Percentiles rank a stretch among this genome's conserved stretches.
Conservation (phyloP, 208 protist species). For the Trypanosoma conorhini region DNA sequence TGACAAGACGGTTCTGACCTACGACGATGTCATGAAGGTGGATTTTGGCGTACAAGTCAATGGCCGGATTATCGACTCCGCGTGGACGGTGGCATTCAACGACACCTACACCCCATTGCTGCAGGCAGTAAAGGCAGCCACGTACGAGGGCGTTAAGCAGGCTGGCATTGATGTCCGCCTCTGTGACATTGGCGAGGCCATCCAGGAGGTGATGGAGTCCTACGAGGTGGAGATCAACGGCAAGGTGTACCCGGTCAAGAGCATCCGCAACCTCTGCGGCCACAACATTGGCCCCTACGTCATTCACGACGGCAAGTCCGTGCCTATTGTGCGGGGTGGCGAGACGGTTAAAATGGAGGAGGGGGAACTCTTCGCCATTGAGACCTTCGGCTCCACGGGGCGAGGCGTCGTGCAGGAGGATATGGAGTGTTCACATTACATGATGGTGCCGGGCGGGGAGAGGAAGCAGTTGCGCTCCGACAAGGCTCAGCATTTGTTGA, state of each 20-base stretch:
- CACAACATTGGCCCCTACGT: constrained; percentile 98
- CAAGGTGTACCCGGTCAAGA: constrained; percentile 94
- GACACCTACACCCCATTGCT: constrained; percentile 96
- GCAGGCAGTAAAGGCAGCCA: constrained; percentile 96
- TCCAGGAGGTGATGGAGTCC: constrained; percentile 99
- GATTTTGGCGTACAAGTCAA: constrained; percentile 99
- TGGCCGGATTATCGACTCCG: constrained; percentile 97
- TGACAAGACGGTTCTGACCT: constrained; percentile 94
- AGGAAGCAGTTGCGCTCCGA: constrained; percentile 67
- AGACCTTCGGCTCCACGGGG: constrained; percentile 99
- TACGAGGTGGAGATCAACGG: constrained; percentile 96
- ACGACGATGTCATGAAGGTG: constrained; percentile 98
- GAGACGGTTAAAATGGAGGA: constrained; percentile 96
- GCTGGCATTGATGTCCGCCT: constrained; percentile 97
- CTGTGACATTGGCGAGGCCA: constrained; percentile 94
- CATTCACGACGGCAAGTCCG: constrained; percentile 99
- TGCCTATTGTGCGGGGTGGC: constrained; percentile 98
- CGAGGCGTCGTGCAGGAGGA: constrained; percentile 95
- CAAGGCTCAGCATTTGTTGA: constrained; percentile 92
- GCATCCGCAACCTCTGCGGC: constrained; percentile 98
- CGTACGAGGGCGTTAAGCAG: constrained; percentile 96
- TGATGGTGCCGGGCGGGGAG: constrained; percentile 91
- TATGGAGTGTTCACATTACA: constrained; percentile 98
- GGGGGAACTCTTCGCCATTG: constrained; percentile 99
- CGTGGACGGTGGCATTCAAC: constrained; percentile 98